A percentile compares a stretch with the other conserved stretches of the same genome.
Evolutionary conservation across 768 basidiomycete species (phyloP).

Genomic region (Tulasnella sp.): DNA sequence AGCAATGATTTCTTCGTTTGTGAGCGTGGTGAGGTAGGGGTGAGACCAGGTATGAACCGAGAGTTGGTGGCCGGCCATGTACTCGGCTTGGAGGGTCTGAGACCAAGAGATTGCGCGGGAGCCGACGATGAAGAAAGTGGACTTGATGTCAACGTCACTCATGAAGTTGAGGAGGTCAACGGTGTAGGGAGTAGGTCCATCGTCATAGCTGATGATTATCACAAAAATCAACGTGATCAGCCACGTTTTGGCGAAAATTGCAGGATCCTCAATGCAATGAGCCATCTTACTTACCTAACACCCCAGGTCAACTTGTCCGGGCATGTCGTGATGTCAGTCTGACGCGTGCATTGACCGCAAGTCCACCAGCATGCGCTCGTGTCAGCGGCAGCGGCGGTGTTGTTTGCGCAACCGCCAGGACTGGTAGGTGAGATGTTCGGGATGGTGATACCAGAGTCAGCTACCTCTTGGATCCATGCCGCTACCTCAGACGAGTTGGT

Average conservation of each 20-base stretch:
- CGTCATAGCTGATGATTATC: conserved; percentile 59
- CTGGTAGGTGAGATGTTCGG: conserved; percentile 36
- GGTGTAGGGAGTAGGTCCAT: conserved; percentile 73
- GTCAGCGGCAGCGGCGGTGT: conserved; percentile 44
- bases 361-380: conserved; percentile 65
- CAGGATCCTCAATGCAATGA: background rate
- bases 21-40: conserved; percentile 53
- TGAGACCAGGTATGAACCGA: conserved; percentile 64
- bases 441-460: conserved; percentile 43
- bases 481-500: conserved; percentile 51
- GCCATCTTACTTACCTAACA: conserved; percentile 28
- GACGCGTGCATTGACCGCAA: conserved; percentile 55
- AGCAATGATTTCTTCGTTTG: conserved; percentile 74
- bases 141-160: conserved; percentile 47
- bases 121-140: conserved; percentile 84
- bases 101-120: conserved; percentile 66
- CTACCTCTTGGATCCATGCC: conserved; percentile 49
- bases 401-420: conserved; percentile 40
- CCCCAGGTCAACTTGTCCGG: conserved; percentile 52
- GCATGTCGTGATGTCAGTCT: conserved; percentile 65
- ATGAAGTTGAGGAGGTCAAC: conserved; percentile 62
- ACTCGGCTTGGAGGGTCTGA: conserved; percentile 56
- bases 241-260: background rate
- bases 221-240: no score
- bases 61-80: conserved; percentile 70